These are phyloP conservation scores for Xylaria sp. DNA, from an alignment of 495 filamentous ascomycete species.

Conservation along the genomic window DNA sequence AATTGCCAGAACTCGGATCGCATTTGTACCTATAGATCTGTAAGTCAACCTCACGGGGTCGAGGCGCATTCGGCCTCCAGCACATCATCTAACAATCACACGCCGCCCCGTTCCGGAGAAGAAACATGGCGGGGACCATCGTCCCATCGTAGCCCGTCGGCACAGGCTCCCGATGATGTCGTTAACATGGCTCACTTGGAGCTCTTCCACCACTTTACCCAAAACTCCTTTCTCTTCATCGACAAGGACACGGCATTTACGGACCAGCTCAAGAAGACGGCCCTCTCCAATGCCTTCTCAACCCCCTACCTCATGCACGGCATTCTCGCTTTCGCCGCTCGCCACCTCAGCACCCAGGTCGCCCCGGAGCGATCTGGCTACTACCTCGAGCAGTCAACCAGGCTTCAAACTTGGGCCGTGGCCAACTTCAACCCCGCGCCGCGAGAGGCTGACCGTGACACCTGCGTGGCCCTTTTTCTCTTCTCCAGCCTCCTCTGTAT, in stretches of 20 bases:
- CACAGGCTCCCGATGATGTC: neutral
- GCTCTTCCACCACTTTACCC: constrained; percentile 33
- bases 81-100: neutral
- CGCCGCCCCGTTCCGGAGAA: neutral
- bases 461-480: constrained; percentile 47
- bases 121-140: constrained; percentile 1
- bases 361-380: constrained; percentile 17
- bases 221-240: constrained; percentile 26
- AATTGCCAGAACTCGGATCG: constrained; percentile 25
- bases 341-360: constrained; percentile 41
- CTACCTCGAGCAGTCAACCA: constrained; percentile 35
- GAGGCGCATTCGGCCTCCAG: neutral
- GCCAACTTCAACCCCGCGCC: constrained; percentile 44
- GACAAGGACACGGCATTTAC: constrained; percentile 1
- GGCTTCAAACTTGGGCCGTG: constrained; percentile 44
- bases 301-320: constrained; percentile 45
- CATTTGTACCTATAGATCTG: constrained; percentile 18
- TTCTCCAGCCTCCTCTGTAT: constrained; percentile 41
- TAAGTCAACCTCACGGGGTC: neutral
- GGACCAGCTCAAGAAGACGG: constrained; percentile 32
- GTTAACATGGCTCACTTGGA: constrained; percentile 19
- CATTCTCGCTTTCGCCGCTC: constrained; percentile 45
- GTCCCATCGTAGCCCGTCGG: neutral
- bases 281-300: constrained; percentile 36
- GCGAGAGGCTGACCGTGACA: constrained; percentile 30